Evolutionary conservation across 1,284 basidiomycete genomes (phyloP).

Genomic region (Trichosporon sp.): DNA sequence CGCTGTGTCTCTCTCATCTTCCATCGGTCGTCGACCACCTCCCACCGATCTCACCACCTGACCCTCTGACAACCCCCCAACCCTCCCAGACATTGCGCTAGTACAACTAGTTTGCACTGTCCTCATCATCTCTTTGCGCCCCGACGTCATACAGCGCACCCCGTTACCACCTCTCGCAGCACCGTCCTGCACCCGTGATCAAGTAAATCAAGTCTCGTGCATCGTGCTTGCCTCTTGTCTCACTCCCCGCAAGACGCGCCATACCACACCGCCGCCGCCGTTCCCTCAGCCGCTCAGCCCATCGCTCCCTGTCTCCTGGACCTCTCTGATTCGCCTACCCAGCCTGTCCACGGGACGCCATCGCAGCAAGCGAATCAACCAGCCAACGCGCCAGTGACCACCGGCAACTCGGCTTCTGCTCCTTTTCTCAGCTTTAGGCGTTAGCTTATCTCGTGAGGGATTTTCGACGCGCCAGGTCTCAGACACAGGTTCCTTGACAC

Average conservation of each 20-base stretch:
- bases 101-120: neutral
- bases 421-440: neutral
- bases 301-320: neutral
- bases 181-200: neutral
- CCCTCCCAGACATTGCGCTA: neutral
- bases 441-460: constrained; percentile 13
- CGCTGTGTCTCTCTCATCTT: constrained; percentile 15
- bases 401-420: constrained; percentile 1
- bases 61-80: neutral
- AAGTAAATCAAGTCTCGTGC: neutral
- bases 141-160: neutral
- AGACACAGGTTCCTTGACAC: neutral
- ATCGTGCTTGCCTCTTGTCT: neutral
- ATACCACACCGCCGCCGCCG: neutral
- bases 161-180: constrained; percentile 1
- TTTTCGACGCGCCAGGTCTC: neutral
- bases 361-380: constrained; percentile 4
- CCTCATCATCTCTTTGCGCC: neutral
- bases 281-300: neutral
- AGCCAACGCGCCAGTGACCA: constrained; percentile 9
- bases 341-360: neutral
- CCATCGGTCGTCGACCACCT: neutral
- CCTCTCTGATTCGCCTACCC: neutral
- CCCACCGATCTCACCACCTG: neutral
- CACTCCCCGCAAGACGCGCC: neutral